phyloP scores from a whole-genome alignment of 805 yeast species.

The Saturnispora galanensis region DNA sequence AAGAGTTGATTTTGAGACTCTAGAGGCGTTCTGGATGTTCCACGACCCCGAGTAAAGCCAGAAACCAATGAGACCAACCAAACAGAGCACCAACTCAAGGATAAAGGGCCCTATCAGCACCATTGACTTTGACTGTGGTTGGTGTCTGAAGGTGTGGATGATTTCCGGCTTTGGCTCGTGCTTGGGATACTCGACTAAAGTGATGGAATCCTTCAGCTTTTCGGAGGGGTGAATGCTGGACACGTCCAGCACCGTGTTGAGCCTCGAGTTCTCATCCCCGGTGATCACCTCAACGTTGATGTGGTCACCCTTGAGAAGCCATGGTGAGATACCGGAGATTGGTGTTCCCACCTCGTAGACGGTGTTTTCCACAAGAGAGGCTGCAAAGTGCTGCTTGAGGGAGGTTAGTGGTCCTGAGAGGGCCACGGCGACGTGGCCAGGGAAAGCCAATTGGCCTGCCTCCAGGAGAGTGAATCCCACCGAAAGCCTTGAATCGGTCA shows the following conservation, averaged over 20 bases:
- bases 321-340: constrained; percentile 18
- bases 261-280: constrained; percentile 19
- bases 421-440: constrained; percentile 21
- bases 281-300: constrained; percentile 19
- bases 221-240: constrained; percentile 17
- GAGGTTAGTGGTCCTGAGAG: constrained; percentile 11
- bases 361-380: constrained; percentile 11
- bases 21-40: constrained; percentile 28
- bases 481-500: constrained; percentile 13
- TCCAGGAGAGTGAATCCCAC: constrained; percentile 15
- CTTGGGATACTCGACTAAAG: constrained; percentile 22
- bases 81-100: constrained; percentile 31
- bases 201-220: constrained; percentile 9
- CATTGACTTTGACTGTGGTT: constrained; percentile 43
- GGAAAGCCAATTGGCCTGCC: constrained; percentile 10
- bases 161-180: constrained; percentile 52
- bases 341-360: constrained; percentile 12
- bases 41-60: constrained; percentile 34
- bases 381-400: constrained; percentile 18
- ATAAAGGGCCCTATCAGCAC: constrained; percentile 44
- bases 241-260: constrained; percentile 13
- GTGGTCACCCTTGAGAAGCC: constrained; percentile 13
- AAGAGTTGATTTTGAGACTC: constrained; percentile 23
- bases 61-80: constrained; percentile 32
- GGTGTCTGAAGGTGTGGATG: constrained; percentile 46